Base-by-base conservation (phyloP, 2,329 filamentous ascomycete genomes). In the Aspergillus niger region DNA sequence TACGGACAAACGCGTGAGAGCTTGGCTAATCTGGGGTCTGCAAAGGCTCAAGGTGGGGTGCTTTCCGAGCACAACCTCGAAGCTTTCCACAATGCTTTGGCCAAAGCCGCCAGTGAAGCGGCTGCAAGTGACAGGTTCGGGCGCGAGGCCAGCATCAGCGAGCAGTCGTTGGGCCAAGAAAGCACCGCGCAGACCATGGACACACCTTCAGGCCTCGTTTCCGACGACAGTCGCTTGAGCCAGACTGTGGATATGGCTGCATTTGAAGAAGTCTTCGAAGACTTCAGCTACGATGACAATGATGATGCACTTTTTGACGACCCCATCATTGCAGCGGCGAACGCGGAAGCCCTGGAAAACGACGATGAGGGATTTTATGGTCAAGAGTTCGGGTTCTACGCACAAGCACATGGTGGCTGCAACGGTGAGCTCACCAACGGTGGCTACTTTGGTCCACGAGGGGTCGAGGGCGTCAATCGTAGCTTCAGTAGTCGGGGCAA, bases 341-440 rank as follows among this genome's bases (percentile, higher is more conserved):
- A 99, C 68, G 93, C 94, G 0, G 93, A 95, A 73, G 95, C 91
- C 1, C 82, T 99, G 7, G 94, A 95, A 49, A 93, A 92, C 67
- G 95, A 99, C 70, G 89, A 89, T 6, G 94, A 97, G 65, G 94
- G 92, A 0, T 96, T 95, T 80, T 99, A 99, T 71, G 95, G 95
- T 0, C 89, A 92, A 67, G 95, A 99, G 74, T 99, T 99, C 71
- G 93, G 92, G 0, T 99, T 99, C 75, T 99, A 97, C 74, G 92
- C 93, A 24, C 76, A 78, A 17, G 74, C 77, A 10, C 74, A 81
- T 50, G 82, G 81, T 20, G 80, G 78, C 30, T 78, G 79, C 58
- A 79, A 80, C 41, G 77, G 81, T 6, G 79, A 90, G 57, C 91
- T 89, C 67, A 84, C 87, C 13, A 90, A 92, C 67, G 95, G 95